These are phyloP conservation scores for Boletellus ananiceps DNA, from an alignment of 768 basidiomycete genomes.

Conservation along the genomic window DNA sequence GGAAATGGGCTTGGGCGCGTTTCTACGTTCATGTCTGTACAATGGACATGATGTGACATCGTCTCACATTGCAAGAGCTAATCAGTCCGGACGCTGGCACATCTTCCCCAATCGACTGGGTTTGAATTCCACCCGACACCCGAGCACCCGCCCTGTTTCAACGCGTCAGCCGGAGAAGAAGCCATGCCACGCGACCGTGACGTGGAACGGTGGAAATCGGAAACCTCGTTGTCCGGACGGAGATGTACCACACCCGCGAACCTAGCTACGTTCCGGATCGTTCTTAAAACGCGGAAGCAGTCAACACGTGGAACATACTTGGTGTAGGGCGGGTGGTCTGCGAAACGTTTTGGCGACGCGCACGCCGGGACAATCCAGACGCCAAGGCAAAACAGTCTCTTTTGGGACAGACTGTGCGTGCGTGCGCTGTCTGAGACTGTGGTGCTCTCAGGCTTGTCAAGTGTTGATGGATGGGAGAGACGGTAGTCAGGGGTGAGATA, in stretches of 20 bases:
- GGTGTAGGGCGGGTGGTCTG: neutral
- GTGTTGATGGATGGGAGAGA: neutral
- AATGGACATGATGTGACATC: conserved; percentile 7
- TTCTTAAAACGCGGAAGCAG: neutral
- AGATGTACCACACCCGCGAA: conserved; percentile 20
- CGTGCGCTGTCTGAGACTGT: neutral
- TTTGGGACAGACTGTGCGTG: neutral
- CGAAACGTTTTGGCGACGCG: conserved; percentile 12
- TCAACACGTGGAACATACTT: conserved; percentile 13
- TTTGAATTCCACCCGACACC: conserved; percentile 11
- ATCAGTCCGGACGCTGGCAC: conserved; percentile 19
- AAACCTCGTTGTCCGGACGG: conserved; percentile 3
- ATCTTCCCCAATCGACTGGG: conserved; percentile 13
- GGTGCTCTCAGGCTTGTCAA: neutral
- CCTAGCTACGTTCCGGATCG: neutral
- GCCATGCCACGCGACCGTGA: conserved; percentile 17
- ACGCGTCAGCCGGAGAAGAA: conserved; percentile 1
- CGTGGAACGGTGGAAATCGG: conserved; percentile 9
- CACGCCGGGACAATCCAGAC: neutral
- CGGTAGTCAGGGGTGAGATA: neutral
- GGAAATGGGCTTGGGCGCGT: conserved; percentile 20
- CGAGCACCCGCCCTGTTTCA: conserved; percentile 24
- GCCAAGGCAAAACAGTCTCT: neutral
- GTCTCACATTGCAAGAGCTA: conserved; percentile 16
- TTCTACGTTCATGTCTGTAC: conserved; percentile 11